Conservation (phyloP, 805 yeast genomes). For the Pichia rugopelliculosa region DNA sequence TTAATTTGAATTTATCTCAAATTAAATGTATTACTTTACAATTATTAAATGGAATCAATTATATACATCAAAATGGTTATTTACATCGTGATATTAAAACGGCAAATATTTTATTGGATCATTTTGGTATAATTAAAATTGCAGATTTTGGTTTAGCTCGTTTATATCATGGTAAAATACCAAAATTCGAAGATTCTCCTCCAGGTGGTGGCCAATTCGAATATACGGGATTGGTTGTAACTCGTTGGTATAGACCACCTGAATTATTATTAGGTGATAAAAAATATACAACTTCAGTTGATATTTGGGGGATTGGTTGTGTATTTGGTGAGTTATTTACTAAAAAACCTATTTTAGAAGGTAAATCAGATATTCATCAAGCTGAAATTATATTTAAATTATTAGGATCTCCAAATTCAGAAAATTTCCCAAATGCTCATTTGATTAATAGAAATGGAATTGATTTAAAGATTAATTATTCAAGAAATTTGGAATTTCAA, state of each 20-base stretch:
- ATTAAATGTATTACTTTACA: slow-evolving; percentile 81
- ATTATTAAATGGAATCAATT: slow-evolving; percentile 71
- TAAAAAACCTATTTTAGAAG: slow-evolving; percentile 76
- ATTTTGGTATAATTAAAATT: slow-evolving; percentile 69
- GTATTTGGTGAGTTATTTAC: slow-evolving; percentile 87
- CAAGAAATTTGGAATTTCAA: slow-evolving; percentile 39
- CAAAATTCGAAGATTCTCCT: slow-evolving; percentile 15
- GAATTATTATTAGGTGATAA: slow-evolving; percentile 83
- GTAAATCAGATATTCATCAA: slow-evolving; percentile 82
- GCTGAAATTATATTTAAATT: slow-evolving; percentile 72
- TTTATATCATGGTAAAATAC: slow-evolving; percentile 33
- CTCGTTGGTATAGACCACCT: slow-evolving; percentile 97
- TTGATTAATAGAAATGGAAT: slow-evolving; percentile 50
- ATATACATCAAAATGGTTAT: slow-evolving; percentile 55
- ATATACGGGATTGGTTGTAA: slow-evolving; percentile 70
- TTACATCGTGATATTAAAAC: slow-evolving; percentile 93
- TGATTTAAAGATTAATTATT: slow-evolving; percentile 23
- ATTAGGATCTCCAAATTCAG: slow-evolving; percentile 68
- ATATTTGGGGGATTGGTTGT: slow-evolving; percentile 97
- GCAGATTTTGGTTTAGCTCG: slow-evolving; percentile 97
- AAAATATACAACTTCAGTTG: slow-evolving; percentile 87
- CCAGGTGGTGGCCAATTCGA: slow-evolving; percentile 51
- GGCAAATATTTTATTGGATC: slow-evolving; percentile 83
- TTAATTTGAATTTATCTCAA: slow-evolving; percentile 53
- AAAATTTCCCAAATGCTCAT: slow-evolving; percentile 54